These are phyloP conservation scores for Echeveria elegans DNA, from an alignment of 164 flowering plant species.

Conservation along the genomic window DNA sequence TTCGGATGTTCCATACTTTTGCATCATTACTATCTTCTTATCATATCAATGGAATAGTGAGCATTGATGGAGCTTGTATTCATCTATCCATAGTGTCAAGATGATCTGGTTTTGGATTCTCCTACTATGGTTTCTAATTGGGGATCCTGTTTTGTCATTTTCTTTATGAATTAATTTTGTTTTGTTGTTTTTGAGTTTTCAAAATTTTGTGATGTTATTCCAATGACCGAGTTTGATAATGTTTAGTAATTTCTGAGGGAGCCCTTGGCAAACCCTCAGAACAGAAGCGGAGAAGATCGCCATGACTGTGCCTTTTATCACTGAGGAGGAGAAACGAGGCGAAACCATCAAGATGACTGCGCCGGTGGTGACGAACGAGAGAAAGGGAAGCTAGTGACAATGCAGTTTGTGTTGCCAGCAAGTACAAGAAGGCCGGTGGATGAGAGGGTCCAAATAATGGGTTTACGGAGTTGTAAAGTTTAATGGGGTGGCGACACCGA, in stretches of 20 bases:
- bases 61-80: too few species aligned
- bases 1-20: too few species aligned
- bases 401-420: conserved; percentile 65
- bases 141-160: too few species aligned
- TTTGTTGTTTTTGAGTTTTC: too few species aligned
- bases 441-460: conserved; percentile 68
- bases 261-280: conserved; percentile 69
- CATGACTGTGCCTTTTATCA: conserved; percentile 84
- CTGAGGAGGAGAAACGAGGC: conserved; percentile 21
- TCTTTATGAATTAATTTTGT: too few species aligned
- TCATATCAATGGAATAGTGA: too few species aligned
- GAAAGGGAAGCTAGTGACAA: conserved; percentile 40
- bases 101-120: too few species aligned
- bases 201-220: too few species aligned
- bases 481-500: conserved; percentile 57
- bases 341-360: conserved; percentile 69
- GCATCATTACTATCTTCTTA: too few species aligned
- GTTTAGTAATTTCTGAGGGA: conserved; percentile 19
- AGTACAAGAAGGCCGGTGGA: conserved; percentile 56
- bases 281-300: conserved; percentile 63
- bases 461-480: conserved; percentile 70
- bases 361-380: conserved; percentile 61
- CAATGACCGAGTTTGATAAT: too few species aligned
- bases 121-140: too few species aligned
- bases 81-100: too few species aligned